Evolutionary conservation across 2,329 filamentous ascomycete species (phyloP).

Genomic region (Pyricularia pennisetigena): DNA sequence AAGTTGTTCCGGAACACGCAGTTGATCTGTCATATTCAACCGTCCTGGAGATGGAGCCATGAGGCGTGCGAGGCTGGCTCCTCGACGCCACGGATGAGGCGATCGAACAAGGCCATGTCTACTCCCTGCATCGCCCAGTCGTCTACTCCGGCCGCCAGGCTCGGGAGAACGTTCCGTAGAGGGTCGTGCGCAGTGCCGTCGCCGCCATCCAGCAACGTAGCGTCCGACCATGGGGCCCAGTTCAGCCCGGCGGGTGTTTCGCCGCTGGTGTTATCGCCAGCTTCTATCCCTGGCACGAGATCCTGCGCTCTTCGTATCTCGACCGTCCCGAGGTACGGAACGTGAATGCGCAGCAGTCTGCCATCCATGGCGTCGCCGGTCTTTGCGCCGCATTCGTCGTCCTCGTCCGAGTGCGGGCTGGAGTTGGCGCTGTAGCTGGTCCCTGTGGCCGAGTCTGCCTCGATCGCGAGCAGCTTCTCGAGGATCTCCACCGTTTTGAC

Average conservation of each 20-base stretch:
- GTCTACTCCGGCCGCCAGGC: constrained; percentile 14
- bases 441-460: constrained; percentile 22
- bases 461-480: constrained; percentile 25
- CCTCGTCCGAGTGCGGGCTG: constrained; percentile 9
- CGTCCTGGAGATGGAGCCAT: background rate
- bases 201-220: background rate
- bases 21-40: background rate
- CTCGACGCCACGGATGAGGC: constrained; percentile 7
- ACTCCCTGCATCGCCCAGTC: constrained; percentile 24
- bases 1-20: no score
- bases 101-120: constrained; percentile 22
- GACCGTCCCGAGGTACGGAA: constrained; percentile 32
- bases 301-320: constrained; percentile 14
- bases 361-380: constrained; percentile 7
- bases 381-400: constrained; percentile 10
- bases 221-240: background rate
- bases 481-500: constrained; percentile 22
- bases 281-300: background rate
- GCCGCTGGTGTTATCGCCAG: background rate
- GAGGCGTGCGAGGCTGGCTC: background rate
- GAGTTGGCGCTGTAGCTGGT: constrained; percentile 16
- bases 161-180: constrained; percentile 7
- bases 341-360: constrained; percentile 20
- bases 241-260: background rate
- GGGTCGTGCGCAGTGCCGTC: background rate